Evolutionary conservation across 768 basidiomycete genomes (phyloP), one percentile per base, ranked within the genome.

Genomic region (Calocybe cyanea): DNA sequence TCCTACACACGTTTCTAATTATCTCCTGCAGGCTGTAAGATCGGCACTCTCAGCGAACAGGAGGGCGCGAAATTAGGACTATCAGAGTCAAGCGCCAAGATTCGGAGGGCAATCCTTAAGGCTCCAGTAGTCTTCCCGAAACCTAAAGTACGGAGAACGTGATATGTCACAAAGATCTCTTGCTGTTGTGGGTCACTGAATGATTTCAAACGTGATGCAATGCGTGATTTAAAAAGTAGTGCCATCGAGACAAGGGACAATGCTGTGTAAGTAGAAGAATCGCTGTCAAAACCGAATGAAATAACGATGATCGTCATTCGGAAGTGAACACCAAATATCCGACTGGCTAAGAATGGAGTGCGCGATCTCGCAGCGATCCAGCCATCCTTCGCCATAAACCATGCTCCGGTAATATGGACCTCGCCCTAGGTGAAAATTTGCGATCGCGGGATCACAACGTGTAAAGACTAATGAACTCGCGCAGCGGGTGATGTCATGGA

Each of bases 91-190:
- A 79, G 77, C 2, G 81, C 74, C 7, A 77, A 77, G 30, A 73
- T 73, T 33, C 87, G 86, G 58, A 75, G 83, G 43, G 93, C 92
- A 0, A 68, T 85, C 0, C 71, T 98, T 44, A 78, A 67, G 34
- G 77, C 81, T 0, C 94, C 94, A 2, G 73, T 95, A 1, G 72
- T 77, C 50, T 96, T 96, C 66, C 93, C 92, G 0, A 88, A 87
- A 58, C 73, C 76, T 17, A 62, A 64, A 46, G 57, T 65, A 38
- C 67, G 66, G 58, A 65, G 66, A 56, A 70, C 63, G 50, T 63
- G 55, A 31, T 51, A 20, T 31, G 6, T 36, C 43, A 13, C 25
- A n/a, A n/a, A n/a, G n/a, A n/a, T n/a, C n/a, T n/a, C n/a, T n/a
- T n/a, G n/a, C n/a, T n/a, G n/a, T n/a, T n/a, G n/a, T n/a, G n/a